phyloP scores from a whole-genome alignment of 768 basidiomycete species.

The Naganishia randhawae region DNA sequence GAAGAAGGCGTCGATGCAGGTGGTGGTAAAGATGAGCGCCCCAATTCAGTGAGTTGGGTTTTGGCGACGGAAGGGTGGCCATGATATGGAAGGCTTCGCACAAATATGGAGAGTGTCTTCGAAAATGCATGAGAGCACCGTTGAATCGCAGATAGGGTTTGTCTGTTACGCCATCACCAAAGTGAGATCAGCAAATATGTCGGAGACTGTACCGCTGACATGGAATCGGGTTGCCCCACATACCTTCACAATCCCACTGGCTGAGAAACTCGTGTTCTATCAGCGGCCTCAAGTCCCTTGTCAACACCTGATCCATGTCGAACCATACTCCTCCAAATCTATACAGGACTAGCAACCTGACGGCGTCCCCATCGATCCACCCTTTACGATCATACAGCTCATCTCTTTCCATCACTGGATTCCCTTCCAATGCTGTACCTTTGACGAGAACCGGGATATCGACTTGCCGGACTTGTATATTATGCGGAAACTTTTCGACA shows the following conservation, averaged over 20 bases:
- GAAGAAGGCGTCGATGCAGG: slow-evolving; percentile 78
- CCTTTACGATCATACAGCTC: slow-evolving; percentile 68
- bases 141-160: slow-evolving; percentile 76
- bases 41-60: slow-evolving; percentile 83
- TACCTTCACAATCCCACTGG: slow-evolving; percentile 98
- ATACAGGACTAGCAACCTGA: slow-evolving; percentile 85
- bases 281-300: slow-evolving; percentile 77
- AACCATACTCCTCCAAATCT: slow-evolving; percentile 90
- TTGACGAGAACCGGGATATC: slow-evolving; percentile 65
- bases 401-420: slow-evolving; percentile 23
- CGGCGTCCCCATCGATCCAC: slow-evolving; percentile 91
- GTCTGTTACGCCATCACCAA: slow-evolving; percentile 53
- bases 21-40: slow-evolving; percentile 86
- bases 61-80: slow-evolving; percentile 67
- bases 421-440: slow-evolving; percentile 71
- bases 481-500: slow-evolving; percentile 61
- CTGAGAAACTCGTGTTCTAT: slow-evolving; percentile 94
- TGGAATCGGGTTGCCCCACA: slow-evolving; percentile 39
- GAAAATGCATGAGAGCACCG: slow-evolving; percentile 92
- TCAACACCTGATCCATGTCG: slow-evolving; percentile 93
- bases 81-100: slow-evolving; percentile 95
- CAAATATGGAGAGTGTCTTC: slow-evolving; percentile 83
- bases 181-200: slow-evolving; percentile 10
- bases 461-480: slow-evolving; percentile 68
- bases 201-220: neutral